Conservation (phyloP, 352 stramenopile genomes). For the Pythium angustatum region DNA sequence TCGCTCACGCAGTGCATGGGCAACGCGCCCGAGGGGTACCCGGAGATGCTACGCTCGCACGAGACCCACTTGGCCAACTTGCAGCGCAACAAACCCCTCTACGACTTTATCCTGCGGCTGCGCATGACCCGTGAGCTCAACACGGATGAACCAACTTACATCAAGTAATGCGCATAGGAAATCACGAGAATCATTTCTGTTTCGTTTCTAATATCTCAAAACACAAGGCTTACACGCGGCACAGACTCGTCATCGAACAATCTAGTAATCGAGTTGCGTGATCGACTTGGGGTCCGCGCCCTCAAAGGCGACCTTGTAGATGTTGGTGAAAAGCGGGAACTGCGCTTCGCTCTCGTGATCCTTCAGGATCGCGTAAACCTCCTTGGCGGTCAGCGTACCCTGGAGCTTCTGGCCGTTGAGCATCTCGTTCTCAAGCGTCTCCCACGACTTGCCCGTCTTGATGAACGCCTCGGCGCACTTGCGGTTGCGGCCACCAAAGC, state of each 20-base stretch:
- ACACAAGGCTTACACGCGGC: constrained; percentile 1
- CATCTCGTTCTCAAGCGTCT: constrained; percentile 93
- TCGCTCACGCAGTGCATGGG: constrained; percentile 76
- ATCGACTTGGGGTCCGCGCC: constrained; percentile 84
- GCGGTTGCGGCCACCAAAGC: constrained; percentile 96
- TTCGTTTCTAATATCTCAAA: constrained; percentile 23
- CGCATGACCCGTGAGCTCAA: constrained; percentile 50
- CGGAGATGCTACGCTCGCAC: constrained; percentile 64
- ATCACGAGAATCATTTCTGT: not conserved
- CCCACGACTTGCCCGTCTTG: constrained; percentile 73
- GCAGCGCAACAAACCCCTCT: constrained; percentile 45
- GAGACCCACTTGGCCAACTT: constrained; percentile 61
- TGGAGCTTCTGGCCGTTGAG: constrained; percentile 98
- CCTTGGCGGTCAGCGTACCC: constrained; percentile 92
- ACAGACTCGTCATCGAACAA: not conserved
- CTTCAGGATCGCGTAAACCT: constrained; percentile 93
- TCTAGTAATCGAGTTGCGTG: constrained; percentile 45
- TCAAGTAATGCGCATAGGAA: constrained; percentile 24
- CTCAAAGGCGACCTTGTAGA: constrained; percentile 94
- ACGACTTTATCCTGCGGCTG: constrained; percentile 51
- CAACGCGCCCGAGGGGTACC: constrained; percentile 45
- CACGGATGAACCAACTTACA: constrained; percentile 33
- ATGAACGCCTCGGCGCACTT: constrained; percentile 96
- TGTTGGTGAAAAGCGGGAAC: constrained; percentile 92
- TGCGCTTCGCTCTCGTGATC: constrained; percentile 71